These are phyloP conservation scores for Chaetomium tenue DNA, from an alignment of 495 filamentous ascomycete genomes.

Conservation along the genomic window DNA sequence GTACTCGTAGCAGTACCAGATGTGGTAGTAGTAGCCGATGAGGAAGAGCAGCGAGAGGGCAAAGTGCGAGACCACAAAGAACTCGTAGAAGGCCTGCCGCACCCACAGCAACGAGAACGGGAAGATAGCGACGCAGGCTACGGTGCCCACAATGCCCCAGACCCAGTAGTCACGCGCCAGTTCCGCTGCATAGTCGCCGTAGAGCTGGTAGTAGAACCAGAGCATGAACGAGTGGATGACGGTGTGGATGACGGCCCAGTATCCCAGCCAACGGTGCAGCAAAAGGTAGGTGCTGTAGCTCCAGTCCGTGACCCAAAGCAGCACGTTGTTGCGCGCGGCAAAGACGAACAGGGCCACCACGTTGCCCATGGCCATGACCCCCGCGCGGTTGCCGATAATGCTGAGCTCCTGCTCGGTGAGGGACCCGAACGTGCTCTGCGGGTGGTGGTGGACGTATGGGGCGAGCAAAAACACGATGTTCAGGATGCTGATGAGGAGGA, in stretches of 20 bases:
- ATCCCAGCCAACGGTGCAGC: constrained; percentile 44
- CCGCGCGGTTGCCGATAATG: constrained; percentile 42
- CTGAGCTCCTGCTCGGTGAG: constrained; percentile 18
- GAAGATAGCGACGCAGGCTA: constrained; percentile 13
- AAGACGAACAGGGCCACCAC: constrained; percentile 41
- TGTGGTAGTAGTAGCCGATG: constrained; percentile 42
- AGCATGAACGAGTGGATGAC: constrained; percentile 15
- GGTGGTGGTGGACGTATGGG: constrained; percentile 26
- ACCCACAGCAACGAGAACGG: constrained; percentile 8
- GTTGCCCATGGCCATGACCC: constrained; percentile 37
- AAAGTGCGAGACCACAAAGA: constrained; percentile 30
- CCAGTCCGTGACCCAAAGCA: constrained; percentile 49
- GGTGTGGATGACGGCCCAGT: constrained; percentile 15
- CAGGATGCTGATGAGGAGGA: constrained; percentile 34
- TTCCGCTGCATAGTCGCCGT: constrained; percentile 28
- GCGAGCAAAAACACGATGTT: constrained; percentile 38
- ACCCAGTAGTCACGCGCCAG: constrained; percentile 27
- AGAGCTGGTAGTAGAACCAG: not conserved
- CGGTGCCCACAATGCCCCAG: constrained; percentile 24
- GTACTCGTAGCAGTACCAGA: constrained; percentile 31
- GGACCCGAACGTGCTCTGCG: constrained; percentile 23
- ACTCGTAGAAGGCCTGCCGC: constrained; percentile 25
- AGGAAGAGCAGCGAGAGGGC: constrained; percentile 29
- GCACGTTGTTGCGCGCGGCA: constrained; percentile 45
- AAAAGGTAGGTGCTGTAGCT: constrained; percentile 44